phyloP scores from a whole-genome alignment of 2,329 filamentous ascomycete genomes.

The Dactylonectria estremocensis region DNA sequence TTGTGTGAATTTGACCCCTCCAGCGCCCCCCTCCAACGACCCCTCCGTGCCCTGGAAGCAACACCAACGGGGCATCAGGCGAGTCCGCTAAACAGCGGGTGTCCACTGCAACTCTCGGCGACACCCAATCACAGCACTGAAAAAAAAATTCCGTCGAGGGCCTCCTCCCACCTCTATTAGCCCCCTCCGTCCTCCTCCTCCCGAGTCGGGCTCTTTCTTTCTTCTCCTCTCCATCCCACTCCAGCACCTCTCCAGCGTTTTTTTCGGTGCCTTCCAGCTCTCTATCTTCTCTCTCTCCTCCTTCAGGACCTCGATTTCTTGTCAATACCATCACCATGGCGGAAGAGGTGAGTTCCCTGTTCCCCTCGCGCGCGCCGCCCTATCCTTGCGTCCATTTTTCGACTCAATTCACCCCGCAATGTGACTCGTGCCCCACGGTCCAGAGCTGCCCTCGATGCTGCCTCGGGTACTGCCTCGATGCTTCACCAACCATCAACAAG shows the following conservation, averaged over 20 bases:
- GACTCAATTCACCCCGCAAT: slow-evolving; percentile 64
- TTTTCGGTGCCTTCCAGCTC: slow-evolving; percentile 38
- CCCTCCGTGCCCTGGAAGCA: slow-evolving; percentile 22
- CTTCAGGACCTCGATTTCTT: slow-evolving; percentile 52
- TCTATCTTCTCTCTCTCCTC: slow-evolving; percentile 47
- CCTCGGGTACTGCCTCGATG: slow-evolving; percentile 24
- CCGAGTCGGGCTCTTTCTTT: slow-evolving; percentile 48
- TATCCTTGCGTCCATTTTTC: slow-evolving; percentile 50
- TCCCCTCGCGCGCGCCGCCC: slow-evolving; percentile 43
- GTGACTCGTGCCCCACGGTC: slow-evolving; percentile 56
- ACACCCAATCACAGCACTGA: slow-evolving; percentile 56
- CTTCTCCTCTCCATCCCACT: slow-evolving; percentile 51
- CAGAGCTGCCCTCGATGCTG: slow-evolving; percentile 36
- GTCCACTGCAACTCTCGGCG: slow-evolving; percentile 45
- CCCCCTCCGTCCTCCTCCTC: slow-evolving; percentile 51
- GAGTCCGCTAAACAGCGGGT: slow-evolving; percentile 41
- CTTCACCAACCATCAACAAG: slow-evolving; percentile 32
- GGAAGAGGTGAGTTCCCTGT: slow-evolving; percentile 66
- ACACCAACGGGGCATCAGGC: slow-evolving; percentile 35
- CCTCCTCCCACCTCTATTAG: slow-evolving; percentile 50
- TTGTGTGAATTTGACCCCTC: slow-evolving; percentile 16
- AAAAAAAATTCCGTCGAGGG: slow-evolving; percentile 57
- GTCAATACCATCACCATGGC: slow-evolving; percentile 70
- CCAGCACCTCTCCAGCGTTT: slow-evolving; percentile 48
- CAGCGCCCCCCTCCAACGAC: slow-evolving; percentile 15